These are phyloP conservation scores for Penicillium maclennaniae DNA, from an alignment of 495 filamentous ascomycete species.

Conservation along the genomic window DNA sequence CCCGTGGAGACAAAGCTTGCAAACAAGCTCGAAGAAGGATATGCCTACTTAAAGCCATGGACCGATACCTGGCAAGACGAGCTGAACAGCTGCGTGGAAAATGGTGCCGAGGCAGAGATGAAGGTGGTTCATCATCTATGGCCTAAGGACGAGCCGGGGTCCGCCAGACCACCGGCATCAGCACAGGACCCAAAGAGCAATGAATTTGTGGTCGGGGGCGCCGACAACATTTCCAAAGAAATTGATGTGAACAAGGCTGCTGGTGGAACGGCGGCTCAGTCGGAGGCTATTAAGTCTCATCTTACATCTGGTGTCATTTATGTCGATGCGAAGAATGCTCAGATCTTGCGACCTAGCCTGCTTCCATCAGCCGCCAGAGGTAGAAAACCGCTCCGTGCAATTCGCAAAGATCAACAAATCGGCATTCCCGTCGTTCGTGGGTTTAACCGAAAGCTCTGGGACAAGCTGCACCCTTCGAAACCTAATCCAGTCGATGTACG, in stretches of 20 bases:
- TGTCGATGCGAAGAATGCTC: slow-evolving; percentile 67
- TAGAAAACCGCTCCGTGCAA: slow-evolving; percentile 72
- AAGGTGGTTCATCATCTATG: slow-evolving; percentile 82
- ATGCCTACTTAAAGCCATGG: slow-evolving; percentile 81
- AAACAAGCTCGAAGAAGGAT: slow-evolving; percentile 87
- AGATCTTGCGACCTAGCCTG: slow-evolving; percentile 73
- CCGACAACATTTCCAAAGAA: slow-evolving; percentile 2
- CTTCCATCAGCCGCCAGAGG: slow-evolving; percentile 78
- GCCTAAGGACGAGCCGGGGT: slow-evolving; percentile 53
- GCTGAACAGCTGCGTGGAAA: slow-evolving; percentile 82
- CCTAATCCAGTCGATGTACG: slow-evolving; percentile 44
- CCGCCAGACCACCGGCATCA: slow-evolving; percentile 26
- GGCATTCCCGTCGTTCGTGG: slow-evolving; percentile 85
- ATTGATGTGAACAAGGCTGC: slow-evolving; percentile 41
- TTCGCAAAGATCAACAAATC: slow-evolving; percentile 75
- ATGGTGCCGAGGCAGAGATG: slow-evolving; percentile 84
- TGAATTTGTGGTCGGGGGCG: slow-evolving; percentile 6
- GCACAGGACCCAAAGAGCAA: slow-evolving; percentile 18
- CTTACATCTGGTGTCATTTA: slow-evolving; percentile 76
- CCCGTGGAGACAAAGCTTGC: slow-evolving; percentile 86
- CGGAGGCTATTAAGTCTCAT: slow-evolving; percentile 48
- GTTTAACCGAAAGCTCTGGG: slow-evolving; percentile 75
- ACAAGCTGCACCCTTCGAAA: slow-evolving; percentile 64
- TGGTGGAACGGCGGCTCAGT: slow-evolving; percentile 30
- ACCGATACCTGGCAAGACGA: slow-evolving; percentile 93